These are phyloP conservation scores for Suillus placidus DNA, from an alignment of 768 basidiomycete species.

Conservation along the genomic window DNA sequence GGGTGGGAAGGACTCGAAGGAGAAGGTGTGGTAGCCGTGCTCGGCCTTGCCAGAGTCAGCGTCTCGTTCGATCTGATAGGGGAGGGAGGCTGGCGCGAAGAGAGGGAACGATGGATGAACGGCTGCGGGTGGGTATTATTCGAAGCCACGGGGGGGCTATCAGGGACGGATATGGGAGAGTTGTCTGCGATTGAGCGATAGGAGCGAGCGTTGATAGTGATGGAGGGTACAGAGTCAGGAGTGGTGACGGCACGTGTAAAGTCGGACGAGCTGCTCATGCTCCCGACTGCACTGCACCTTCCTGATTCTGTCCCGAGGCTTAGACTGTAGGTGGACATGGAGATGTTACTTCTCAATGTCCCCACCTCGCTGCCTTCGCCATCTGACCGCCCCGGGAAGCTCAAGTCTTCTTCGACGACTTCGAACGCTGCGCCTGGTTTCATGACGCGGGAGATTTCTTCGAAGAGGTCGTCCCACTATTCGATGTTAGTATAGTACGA, in stretches of 20 bases:
- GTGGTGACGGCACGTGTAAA: background rate
- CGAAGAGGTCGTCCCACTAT: constrained; percentile 70
- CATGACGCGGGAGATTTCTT: constrained; percentile 73
- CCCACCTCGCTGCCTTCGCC: constrained; percentile 3
- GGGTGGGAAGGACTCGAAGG: background rate
- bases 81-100: background rate
- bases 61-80: background rate
- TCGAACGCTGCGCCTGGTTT: constrained; percentile 76
- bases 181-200: constrained; percentile 11
- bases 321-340: background rate
- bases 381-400: constrained; percentile 58
- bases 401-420: constrained; percentile 77
- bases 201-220: too few relatives aligned
- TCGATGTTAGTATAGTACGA: background rate
- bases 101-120: background rate
- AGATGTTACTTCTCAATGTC: background rate
- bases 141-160: background rate
- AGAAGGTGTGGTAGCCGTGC: background rate
- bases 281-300: background rate
- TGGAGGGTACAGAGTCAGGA: background rate
- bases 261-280: background rate
- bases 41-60: background rate
- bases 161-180: constrained; percentile 13
- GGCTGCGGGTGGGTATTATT: background rate
- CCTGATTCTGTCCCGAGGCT: background rate